Conservation (phyloP, 176 grass and related monocot genomes). For the Oryza longistaminata region DNA sequence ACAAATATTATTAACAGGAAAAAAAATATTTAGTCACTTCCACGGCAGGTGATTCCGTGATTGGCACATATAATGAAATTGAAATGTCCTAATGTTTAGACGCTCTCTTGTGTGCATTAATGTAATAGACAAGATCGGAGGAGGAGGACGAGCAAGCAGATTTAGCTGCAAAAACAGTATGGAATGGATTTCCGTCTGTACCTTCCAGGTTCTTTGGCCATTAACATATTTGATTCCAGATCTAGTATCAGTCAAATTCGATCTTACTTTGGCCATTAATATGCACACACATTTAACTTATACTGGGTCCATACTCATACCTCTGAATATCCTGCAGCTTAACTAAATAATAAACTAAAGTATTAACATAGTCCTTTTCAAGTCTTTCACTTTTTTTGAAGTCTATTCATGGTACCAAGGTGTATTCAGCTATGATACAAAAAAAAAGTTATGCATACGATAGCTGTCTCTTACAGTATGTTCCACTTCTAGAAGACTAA, state of each 20-base stretch:
- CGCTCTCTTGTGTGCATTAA: neutral
- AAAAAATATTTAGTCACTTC: neutral
- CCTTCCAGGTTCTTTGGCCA: neutral
- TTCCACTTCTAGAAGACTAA: constrained; percentile 2
- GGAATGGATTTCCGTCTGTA: neutral
- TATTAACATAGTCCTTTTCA: neutral
- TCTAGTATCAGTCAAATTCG: neutral
- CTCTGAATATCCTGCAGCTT: neutral
- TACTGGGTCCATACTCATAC: neutral
- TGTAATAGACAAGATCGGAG: neutral
- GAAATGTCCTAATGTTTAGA: neutral
- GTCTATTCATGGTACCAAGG: constrained; percentile 6
- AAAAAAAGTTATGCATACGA: neutral
- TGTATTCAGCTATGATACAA: neutral
- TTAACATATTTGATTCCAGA: neutral
- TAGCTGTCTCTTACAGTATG: neutral
- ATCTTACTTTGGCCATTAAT: constrained; percentile 16
- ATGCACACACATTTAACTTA: neutral
- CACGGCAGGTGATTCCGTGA: neutral
- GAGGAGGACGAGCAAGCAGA: neutral
- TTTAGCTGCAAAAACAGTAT: neutral
- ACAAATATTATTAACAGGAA: neutral
- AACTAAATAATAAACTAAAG: constrained; percentile 7
- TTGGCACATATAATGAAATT: neutral
- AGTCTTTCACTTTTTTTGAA: neutral